Evolutionary conservation across 2,329 filamentous ascomycete genomes (phyloP), one percentile per base, ranked within the genome.

Genomic region (Eutypella sp.): DNA sequence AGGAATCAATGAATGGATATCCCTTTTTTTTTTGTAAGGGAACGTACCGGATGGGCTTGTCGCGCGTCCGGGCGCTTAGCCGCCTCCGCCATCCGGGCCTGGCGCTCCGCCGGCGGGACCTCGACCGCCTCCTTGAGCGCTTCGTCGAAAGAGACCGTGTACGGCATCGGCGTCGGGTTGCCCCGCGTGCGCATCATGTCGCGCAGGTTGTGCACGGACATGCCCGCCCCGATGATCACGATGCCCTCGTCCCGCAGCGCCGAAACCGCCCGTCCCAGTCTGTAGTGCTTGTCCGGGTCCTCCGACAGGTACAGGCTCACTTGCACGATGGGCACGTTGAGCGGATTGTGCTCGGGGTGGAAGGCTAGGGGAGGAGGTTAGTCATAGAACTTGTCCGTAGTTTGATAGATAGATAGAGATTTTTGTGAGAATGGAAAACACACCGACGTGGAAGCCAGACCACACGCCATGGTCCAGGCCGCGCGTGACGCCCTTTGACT

Each of bases 401-500:
- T n/a, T n/a, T n/a, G n/a, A n/a, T n/a, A n/a, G n/a, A n/a, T n/a
- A 36, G 37, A 20, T 3, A 15, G 39, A 18, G 25, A 38, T 8
- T 19, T 19, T 43, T 18, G 22, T 9, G 24, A 29, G n/a, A n/a
- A n/a, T n/a, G n/a, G n/a, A n/a, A n/a, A 20, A 47, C 57, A 52
- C 42, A 65, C 63, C 62, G 16, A 75, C 73, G 50, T 70, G 76
- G 62, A 89, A 89, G 10, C 79, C 78, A 1, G 79, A 82, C 74
- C 84, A 90, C 20, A 89, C 84, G 18, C 87, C 87, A 59, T 90
- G 87, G 57, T 90, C 86, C 1, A 89, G 70, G 0, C 85, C 86
- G 34, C 85, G 71, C 39, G 78, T 74, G 0, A 82, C 75, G 2
- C 76, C 76, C 49, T 79, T 68, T 2, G 79, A 76, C 44, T 77